A percentile compares a stretch with the other conserved stretches of the same genome.
Evolutionary conservation across 2,329 filamentous ascomycete species (phyloP).

Genomic region (Verticillium nonalfalfae): DNA sequence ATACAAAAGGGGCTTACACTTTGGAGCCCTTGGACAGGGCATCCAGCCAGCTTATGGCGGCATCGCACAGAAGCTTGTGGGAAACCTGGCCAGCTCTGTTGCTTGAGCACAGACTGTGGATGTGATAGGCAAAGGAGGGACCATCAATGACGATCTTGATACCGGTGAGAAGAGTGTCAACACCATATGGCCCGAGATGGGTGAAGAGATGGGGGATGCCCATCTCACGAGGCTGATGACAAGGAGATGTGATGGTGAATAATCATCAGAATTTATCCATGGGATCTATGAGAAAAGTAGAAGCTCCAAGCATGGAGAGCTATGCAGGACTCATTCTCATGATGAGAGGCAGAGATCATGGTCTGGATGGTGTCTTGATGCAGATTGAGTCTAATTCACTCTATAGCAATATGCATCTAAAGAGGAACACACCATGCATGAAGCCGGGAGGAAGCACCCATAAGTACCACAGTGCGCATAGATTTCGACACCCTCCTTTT

Average conservation of each 20-base stretch:
- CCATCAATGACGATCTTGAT: slow-evolving; percentile 61
- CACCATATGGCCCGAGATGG: slow-evolving; percentile 46
- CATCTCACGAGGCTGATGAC: slow-evolving; percentile 28
- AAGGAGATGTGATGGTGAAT: background rate
- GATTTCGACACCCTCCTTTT: background rate
- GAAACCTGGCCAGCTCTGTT: slow-evolving; percentile 50
- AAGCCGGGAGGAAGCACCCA: background rate
- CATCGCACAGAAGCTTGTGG: slow-evolving; percentile 56
- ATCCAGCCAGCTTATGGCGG: slow-evolving; percentile 57
- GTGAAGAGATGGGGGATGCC: slow-evolving; percentile 52
- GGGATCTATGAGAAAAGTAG: no score
- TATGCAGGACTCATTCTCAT: background rate
- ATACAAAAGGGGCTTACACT: slow-evolving; percentile 44
- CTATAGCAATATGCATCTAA: background rate
- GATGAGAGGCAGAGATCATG: background rate
- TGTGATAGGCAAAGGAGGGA: slow-evolving; percentile 69
- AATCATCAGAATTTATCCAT: background rate
- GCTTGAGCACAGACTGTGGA: slow-evolving; percentile 51
- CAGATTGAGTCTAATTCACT: background rate
- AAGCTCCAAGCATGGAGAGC: background rate
- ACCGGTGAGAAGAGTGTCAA: slow-evolving; percentile 30
- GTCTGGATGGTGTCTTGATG: background rate
- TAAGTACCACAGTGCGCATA: background rate
- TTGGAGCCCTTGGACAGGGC: slow-evolving; percentile 46
- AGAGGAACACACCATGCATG: background rate